Conservation (phyloP, 2,329 filamentous ascomycete genomes). For the Paraconiothyrium brasiliense region DNA sequence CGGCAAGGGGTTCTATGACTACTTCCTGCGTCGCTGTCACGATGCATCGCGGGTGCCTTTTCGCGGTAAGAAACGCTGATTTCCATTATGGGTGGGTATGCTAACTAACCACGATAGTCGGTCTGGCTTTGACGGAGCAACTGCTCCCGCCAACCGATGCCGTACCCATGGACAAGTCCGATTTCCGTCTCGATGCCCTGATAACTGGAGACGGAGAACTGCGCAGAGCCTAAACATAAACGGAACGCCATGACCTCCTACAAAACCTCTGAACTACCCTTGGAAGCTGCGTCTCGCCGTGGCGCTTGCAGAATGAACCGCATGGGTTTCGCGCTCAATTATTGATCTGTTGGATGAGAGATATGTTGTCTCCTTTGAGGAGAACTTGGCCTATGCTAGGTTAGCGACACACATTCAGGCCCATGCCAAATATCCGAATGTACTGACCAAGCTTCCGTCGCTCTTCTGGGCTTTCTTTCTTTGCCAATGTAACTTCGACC, state of each 20-base stretch:
- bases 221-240: constrained; percentile 37
- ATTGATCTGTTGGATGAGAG: constrained; percentile 69
- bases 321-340: constrained; percentile 26
- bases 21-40: constrained; percentile 82
- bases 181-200: constrained; percentile 82
- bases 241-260: constrained; percentile 11
- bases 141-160: constrained; percentile 71
- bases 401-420: constrained; percentile 19
- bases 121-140: constrained; percentile 87
- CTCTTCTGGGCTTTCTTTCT: constrained; percentile 80
- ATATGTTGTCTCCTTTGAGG: constrained; percentile 88
- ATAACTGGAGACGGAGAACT: constrained; percentile 74
- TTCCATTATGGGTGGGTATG: constrained; percentile 36
- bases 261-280: not conserved
- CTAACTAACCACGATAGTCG: constrained; percentile 64
- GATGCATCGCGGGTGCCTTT: constrained; percentile 62
- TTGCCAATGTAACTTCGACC: constrained; percentile 86
- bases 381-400: constrained; percentile 75
- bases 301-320: not conserved
- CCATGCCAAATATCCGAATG: not conserved
- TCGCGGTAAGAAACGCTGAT: constrained; percentile 62
- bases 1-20: constrained; percentile 97
- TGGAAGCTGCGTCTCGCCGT: constrained; percentile 8
- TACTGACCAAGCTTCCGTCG: constrained; percentile 78
- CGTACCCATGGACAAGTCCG: constrained; percentile 78